Percentiles rank a stretch among this genome's conserved stretches.
Conservation (phyloP, 2,329 filamentous ascomycete species). For the Metarhizium robertsii region DNA sequence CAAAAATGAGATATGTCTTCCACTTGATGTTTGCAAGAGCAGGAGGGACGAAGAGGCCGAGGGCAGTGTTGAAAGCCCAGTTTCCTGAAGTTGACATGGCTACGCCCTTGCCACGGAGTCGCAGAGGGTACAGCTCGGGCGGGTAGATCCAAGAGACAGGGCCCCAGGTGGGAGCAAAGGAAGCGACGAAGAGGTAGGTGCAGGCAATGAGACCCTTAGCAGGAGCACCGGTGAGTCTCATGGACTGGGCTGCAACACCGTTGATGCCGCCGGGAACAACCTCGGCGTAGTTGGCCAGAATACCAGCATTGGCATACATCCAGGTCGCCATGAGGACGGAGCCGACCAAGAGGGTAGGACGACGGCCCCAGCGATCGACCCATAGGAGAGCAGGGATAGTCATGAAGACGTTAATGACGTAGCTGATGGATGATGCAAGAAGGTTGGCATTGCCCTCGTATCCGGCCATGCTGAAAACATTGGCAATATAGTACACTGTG, state of each 20-base stretch:
- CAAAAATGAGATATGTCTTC: slow-evolving; percentile 44
- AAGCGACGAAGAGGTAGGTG: slow-evolving; percentile 55
- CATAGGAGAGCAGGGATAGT: slow-evolving; percentile 67
- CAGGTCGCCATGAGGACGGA: slow-evolving; percentile 56
- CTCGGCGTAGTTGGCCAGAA: slow-evolving; percentile 38
- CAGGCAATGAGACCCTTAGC: slow-evolving; percentile 54
- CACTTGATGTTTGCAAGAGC: slow-evolving; percentile 33
- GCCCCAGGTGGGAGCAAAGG: slow-evolving; percentile 36
- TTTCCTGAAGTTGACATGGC: slow-evolving; percentile 39
- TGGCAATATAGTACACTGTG: slow-evolving; percentile 52
- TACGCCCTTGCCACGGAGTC: slow-evolving; percentile 42
- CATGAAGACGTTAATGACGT: slow-evolving; percentile 71
- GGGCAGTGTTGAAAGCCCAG: slow-evolving; percentile 31
- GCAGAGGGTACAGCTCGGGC: slow-evolving; percentile 43
- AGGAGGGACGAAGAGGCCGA: slow-evolving; percentile 28
- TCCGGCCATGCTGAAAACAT: slow-evolving; percentile 30
- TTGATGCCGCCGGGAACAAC: slow-evolving; percentile 32
- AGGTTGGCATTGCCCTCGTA: slow-evolving; percentile 38
- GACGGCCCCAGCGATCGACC: slow-evolving; percentile 69
- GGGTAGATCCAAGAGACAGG: slow-evolving; percentile 47
- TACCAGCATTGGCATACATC: slow-evolving; percentile 44
- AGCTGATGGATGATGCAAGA: slow-evolving; percentile 46
- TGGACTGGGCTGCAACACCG: slow-evolving; percentile 36
- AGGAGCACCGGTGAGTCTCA: slow-evolving; percentile 33
- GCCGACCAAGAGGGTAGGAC: slow-evolving; percentile 56